Base-by-base conservation (phyloP, 306 rosid species). In the Castanea mollissima region DNA sequence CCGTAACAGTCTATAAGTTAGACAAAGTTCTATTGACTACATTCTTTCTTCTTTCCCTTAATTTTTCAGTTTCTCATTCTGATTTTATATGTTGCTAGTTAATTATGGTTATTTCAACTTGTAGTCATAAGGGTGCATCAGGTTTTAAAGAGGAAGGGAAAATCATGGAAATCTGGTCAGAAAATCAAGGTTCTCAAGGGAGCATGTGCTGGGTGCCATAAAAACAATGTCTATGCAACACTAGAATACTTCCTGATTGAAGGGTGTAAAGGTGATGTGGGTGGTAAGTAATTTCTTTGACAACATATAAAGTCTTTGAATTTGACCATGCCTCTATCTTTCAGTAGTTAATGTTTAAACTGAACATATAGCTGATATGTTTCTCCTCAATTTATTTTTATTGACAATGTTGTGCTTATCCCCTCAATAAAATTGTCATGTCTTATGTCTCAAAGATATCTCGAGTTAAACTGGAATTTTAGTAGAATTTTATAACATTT, bases 211-310 rank as follows among this genome's bases (percentile, higher is more conserved):
- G 91, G 90, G 65, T 77, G 69, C 74, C 80, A 85, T 64, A 80
- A 69, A 8, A 86, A 76, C 51, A 79, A 83, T 55, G 69, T 84
- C 72, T 89, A 82, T 87, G 96, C 93, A 25, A 86, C 89, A 21
- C 65, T 91, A 54, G 96, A 91, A n/a, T 87, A 83, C 74, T 87
- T 91, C 82, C 67, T 87, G 80, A 87, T 91, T 73, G 93, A 85
- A 79, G 90, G 93, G 41, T 75, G 86, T 12, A 62, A 81, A 79
- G 93, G 91, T 57, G 93, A 89, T n/a, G 38, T 88, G 29, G 91
- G 96, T 71, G 96, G 96, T 91, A 79, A 81, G 89, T 63, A 29
- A 68, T 62, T 25, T 55, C 75, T 71, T 52, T 29, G 16, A n/a
- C 31, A 15, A 60, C 44, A 27, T 51, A 29, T 62, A 7, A 27